Evolutionary conservation across 2,329 filamentous ascomycete genomes (phyloP), one percentile per base, ranked within the genome.

Genomic region (Ceratocystis lukuohia): DNA sequence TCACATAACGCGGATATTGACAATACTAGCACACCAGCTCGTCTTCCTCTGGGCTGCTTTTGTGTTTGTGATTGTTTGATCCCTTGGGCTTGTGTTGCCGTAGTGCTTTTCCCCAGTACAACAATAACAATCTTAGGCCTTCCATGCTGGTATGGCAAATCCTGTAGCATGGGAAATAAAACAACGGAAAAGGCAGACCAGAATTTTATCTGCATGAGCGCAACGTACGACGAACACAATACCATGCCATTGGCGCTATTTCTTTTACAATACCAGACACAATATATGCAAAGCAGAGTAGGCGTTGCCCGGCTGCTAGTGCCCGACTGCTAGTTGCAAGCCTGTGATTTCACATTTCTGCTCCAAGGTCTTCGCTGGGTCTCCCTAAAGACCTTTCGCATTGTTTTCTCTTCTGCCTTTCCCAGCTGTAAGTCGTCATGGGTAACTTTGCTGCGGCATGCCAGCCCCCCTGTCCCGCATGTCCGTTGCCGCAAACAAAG

Each of bases 321-420:
- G 28, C 5, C 30, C 17, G 33, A 1, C 25, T 37, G 15, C 12
- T 57, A 28, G 53, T 57, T 57, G 53, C 53, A 25, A 20, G 20
- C 12, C 50, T 25, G 17, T 30, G 33, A 59, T 37, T 37, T 17
- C 48, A 53, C 48, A 53, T 53, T 53, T 53, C 48, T 53, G 48
- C 48, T n/a, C 28, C 25, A n/a, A 33, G 28, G 8, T 59, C 25
- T 37, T n/a, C 28, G 7, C 17, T n/a, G 15, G 56, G 5, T 37
- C 56, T 59, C 56, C 56, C 56, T 59, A 20, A 37, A 59, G 56
- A 59, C 56, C 56, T 59, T 59, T 59, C 56, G 28, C 56, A 15
- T 59, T 30, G 25, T n/a, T 8, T 37, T 7, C 56, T 59, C 56
- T 37, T n/a, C 7, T 41, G 12, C 20, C 25, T 28, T 53, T 37